Evolutionary conservation across 306 rosid species (phyloP), one percentile per base, ranked within the genome.

Genomic region (Rosa chinensis): DNA sequence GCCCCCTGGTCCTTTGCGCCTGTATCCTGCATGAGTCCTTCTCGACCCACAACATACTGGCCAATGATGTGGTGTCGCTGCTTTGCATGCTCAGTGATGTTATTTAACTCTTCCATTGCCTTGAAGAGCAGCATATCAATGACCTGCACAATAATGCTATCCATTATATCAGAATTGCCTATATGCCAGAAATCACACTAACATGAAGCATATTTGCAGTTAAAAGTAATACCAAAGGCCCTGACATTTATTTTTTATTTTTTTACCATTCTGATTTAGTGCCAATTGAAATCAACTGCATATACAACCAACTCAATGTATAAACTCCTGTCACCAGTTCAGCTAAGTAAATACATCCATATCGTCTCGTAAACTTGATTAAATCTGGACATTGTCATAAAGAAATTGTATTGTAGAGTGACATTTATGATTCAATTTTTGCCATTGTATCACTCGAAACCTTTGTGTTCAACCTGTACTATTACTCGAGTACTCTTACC

Each of bases 51-150:
- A 81, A 95, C 98, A 25, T 93, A 95, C 82, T 89, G 99, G 58
- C 99, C 99, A 77, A 95, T 77, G 59, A 93, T 85, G 84, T 95
- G 99, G 83, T 95, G 99, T 79, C 99, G 92, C 81, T 93, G 98
- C 96, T 95, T 93, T 78, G 98, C 90, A 78, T 93, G 98, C 71
- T 95, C 83, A 75, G 85, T 87, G 49, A 95, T 79, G 84, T 91
- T 92, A 58, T 79, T 85, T 77, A 95, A 88, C 93, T 93, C 99
- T 86, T 93, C 99, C 81, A 76, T 72, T 72, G 85, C 99, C 88
- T 95, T 95, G 93, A 95, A 91, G 58, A 95, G 85, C 86, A 95
- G 88, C 93, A 95, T 88, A 73, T 95, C 99, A 72, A 95, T 89
- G 85, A 95, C 97, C 99, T 95, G 92, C 49, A 87, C 49, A 74